These are phyloP conservation scores for Austroboletus eburneus DNA, from an alignment of 768 basidiomycete species.

Conservation along the genomic window DNA sequence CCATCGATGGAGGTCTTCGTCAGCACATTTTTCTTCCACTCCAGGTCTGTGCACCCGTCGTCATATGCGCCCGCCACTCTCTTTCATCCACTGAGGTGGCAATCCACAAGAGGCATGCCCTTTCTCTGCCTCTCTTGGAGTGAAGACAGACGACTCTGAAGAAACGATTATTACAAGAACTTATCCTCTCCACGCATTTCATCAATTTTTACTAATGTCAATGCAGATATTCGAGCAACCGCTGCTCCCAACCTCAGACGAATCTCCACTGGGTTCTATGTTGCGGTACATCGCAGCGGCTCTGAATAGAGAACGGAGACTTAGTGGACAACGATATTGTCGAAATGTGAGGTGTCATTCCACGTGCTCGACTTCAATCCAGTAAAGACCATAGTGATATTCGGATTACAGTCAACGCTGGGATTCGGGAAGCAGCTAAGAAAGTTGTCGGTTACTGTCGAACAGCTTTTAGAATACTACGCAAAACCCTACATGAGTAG, in stretches of 20 bases:
- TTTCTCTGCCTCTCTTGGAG: no score
- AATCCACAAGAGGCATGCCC: no score
- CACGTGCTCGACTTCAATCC: no score
- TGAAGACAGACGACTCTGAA: no score
- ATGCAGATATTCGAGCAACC: background rate
- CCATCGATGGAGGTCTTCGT: no score
- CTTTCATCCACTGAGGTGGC: no score
- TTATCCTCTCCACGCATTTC: no score
- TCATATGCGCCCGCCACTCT: no score
- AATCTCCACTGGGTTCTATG: background rate
- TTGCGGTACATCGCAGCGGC: background rate
- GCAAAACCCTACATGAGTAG: background rate
- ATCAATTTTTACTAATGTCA: no score
- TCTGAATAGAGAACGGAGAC: background rate
- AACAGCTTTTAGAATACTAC: background rate
- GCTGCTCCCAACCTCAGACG: background rate
- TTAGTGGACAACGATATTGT: background rate
- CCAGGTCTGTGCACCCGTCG: no score
- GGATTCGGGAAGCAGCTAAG: background rate
- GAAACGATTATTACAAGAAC: no score
- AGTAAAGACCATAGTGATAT: conserved; percentile 1
- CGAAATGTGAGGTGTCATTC: background rate
- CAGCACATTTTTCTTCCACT: no score
- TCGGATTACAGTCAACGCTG: background rate
- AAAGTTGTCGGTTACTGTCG: background rate